Conservation (phyloP, 208 protist species). For the Acanthamoeba triangularis region DNA sequence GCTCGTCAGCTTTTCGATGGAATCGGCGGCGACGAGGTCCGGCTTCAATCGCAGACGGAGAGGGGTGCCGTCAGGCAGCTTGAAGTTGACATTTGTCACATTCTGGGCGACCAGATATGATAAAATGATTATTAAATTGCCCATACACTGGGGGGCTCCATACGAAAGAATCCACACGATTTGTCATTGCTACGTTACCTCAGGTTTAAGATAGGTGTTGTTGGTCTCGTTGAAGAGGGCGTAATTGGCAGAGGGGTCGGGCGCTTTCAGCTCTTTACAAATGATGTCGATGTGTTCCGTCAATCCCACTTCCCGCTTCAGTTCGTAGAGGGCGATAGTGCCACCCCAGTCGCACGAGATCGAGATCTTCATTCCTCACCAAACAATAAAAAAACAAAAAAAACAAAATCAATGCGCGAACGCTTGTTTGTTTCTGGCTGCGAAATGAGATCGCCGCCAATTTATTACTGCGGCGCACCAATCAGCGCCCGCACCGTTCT, state of each 20-base stretch:
- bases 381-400: not conserved
- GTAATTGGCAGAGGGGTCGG: not conserved
- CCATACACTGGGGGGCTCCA: not conserved
- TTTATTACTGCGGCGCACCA: no score
- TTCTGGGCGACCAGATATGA: conserved; percentile 17
- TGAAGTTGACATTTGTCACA: conserved; percentile 17
- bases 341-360: conserved; percentile 48
- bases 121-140: not conserved
- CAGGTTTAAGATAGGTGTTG: conserved; percentile 6
- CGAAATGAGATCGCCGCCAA: no score
- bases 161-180: not conserved
- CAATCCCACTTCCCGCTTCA: not conserved
- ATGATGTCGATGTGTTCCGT: conserved; percentile 31
- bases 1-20: conserved; percentile 45
- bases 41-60: conserved; percentile 43
- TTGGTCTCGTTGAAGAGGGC: conserved; percentile 51
- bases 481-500: no score
- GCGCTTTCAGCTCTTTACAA: conserved; percentile 9
- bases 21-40: conserved; percentile 37
- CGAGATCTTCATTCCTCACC: not conserved
- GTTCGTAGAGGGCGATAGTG: conserved; percentile 32
- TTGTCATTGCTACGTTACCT: not conserved
- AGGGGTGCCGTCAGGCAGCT: conserved; percentile 44
- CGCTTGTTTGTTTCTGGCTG: no score
- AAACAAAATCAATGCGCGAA: not conserved